Base-by-base conservation (phyloP, 2,329 filamentous ascomycete species). In the Penicillium olsonii region DNA sequence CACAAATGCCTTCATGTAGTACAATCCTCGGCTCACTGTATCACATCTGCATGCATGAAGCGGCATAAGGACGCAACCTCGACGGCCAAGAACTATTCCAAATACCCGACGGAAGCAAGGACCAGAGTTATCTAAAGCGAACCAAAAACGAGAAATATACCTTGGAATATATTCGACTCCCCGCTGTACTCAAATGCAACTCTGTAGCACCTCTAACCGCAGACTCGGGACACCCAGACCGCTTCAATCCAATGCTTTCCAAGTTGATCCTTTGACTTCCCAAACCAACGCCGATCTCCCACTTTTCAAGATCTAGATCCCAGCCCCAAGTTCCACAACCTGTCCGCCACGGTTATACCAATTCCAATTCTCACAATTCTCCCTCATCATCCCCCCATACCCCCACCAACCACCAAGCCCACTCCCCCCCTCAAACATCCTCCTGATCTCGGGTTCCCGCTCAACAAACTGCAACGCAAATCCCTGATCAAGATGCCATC, bases 381-480 rank as follows among this genome's bases (percentile, higher is more conserved):
- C 11, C n/a, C n/a, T 31, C 29, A 31, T 31, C 29, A 14, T n/a
- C 29, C n/a, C n/a, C 11, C 29, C 29, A n/a, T 31, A 31, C 2
- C 17, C 27, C 27, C 2, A 14, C n/a, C 33, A 45, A 11, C 29
- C 11, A 12, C 14, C 19, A 8, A 35, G 18, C 26, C 10, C 15
- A 24, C 15, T 24, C 12, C 24, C 31, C 2, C 18, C 11, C 14
- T 15, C 18, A 17, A 18, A 10, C 22, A 37, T 22, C 33, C 7
- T 12, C 18, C 14, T 14, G 5, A 34, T 15, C 18, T 39, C 31
- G n/a, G 20, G 11, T 11, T 39, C 31, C 10, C n/a, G 18, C 50
- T 50, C 45, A 18, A 54, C 12, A 42, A 60, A 49, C 26, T 47
- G 42, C 3, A 56, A 15, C 14, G 35, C 50, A 48, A 50, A 50